Conservation (phyloP, 805 yeast species). For the Aciculoconidium aculeatum region DNA sequence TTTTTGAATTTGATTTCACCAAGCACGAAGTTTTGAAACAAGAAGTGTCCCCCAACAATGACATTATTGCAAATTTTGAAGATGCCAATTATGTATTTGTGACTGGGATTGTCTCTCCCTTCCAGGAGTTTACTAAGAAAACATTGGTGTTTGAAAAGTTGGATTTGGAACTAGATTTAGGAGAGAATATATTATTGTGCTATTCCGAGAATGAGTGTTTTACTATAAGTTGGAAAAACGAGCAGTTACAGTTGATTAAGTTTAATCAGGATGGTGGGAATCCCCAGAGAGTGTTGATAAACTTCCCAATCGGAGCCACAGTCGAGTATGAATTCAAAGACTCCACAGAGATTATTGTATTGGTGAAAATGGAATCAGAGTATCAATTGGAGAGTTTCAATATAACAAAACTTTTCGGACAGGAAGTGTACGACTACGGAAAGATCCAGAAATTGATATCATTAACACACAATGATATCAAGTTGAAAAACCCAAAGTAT, state of each 20-base stretch:
- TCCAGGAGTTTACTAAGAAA: constrained; percentile 5
- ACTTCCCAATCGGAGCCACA: not conserved
- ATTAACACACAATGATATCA: constrained; percentile 3
- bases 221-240: too few relatives aligned
- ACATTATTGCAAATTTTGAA: constrained; percentile 2
- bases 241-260: too few relatives aligned
- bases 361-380: constrained; percentile 1
- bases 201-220: too few relatives aligned
- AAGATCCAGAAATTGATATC: constrained; percentile 2
- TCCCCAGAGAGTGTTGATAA: constrained; percentile 1
- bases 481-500: constrained; percentile 21
- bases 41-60: not conserved
- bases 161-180: too few relatives aligned
- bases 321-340: constrained; percentile 9
- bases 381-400: constrained; percentile 4
- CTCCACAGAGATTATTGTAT: constrained; percentile 4
- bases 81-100: constrained; percentile 2
- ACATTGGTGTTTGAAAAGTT: constrained; percentile 4
- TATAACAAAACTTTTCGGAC: constrained; percentile 2
- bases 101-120: not conserved
- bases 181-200: too few relatives aligned
- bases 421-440: not conserved
- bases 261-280: too few relatives aligned
- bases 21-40: constrained; percentile 10
- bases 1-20: constrained; percentile 14